Evolutionary conservation across 1,284 basidiomycete genomes (phyloP).

Genomic region (Malassezia vespertilionis): DNA sequence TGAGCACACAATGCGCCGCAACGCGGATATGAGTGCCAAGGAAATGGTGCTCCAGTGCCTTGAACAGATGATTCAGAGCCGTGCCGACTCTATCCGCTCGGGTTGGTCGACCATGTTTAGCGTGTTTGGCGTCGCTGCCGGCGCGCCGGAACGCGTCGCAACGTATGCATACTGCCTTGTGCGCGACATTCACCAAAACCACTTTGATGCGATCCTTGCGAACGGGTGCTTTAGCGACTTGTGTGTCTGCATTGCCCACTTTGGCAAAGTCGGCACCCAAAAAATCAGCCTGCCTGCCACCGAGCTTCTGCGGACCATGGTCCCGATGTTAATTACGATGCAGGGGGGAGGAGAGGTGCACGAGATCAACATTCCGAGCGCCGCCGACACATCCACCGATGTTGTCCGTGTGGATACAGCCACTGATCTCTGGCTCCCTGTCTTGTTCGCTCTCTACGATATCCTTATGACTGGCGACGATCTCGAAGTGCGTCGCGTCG

Average conservation of each 20-base stretch:
- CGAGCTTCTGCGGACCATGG: constrained; percentile 73
- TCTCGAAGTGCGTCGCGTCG: constrained; percentile 74
- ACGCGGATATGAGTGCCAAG: constrained; percentile 82
- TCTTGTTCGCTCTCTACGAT: constrained; percentile 92
- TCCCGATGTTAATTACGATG: constrained; percentile 57
- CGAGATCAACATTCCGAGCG: background rate
- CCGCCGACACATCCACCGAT: background rate
- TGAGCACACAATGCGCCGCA: constrained; percentile 94
- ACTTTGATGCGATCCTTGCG: constrained; percentile 78
- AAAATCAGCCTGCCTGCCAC: constrained; percentile 93
- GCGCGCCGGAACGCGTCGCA: constrained; percentile 82
- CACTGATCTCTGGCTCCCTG: constrained; percentile 66
- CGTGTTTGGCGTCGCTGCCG: constrained; percentile 90
- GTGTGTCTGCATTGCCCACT: constrained; percentile 94
- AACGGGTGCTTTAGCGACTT: constrained; percentile 91
- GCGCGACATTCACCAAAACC: constrained; percentile 74
- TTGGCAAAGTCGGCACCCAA: constrained; percentile 97
- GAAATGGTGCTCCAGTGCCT: constrained; percentile 98
- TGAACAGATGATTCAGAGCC: constrained; percentile 96
- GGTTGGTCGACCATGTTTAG: constrained; percentile 99
- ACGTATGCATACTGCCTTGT: constrained; percentile 94
- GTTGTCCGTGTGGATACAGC: background rate
- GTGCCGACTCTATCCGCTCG: constrained; percentile 86
- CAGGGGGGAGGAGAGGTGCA: too few relatives aligned
- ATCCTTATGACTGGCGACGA: constrained; percentile 99